These are phyloP conservation scores for Epichloe baconii DNA, from an alignment of 2,329 filamentous ascomycete genomes.

Conservation along the genomic window DNA sequence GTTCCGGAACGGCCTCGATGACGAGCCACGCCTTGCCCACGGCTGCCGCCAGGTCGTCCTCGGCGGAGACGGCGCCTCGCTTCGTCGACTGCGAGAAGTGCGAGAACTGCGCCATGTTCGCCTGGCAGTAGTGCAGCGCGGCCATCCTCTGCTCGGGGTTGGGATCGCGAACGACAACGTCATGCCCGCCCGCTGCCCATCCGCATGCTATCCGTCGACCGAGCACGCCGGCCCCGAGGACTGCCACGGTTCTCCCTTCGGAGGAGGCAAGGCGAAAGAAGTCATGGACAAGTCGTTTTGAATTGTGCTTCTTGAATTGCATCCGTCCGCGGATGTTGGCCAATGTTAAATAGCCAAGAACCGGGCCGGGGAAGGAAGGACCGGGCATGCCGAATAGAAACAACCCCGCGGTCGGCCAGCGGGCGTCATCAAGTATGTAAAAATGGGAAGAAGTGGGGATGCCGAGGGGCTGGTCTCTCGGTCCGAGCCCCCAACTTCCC, in stretches of 20 bases:
- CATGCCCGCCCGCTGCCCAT: constrained; percentile 29
- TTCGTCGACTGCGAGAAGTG: constrained; percentile 13
- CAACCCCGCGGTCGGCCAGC: too few relatives aligned
- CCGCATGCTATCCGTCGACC: constrained; percentile 27
- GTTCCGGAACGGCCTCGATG: constrained; percentile 41
- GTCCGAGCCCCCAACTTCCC: too few relatives aligned
- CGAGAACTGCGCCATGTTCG: constrained; percentile 15
- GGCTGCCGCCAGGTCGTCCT: constrained; percentile 25
- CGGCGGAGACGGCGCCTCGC: constrained; percentile 17
- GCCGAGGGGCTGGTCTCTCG: too few relatives aligned
- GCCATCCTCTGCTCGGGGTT: constrained; percentile 21
- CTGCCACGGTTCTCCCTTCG: constrained; percentile 32
- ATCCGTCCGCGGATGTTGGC: too few relatives aligned
- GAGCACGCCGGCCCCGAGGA: constrained; percentile 29
- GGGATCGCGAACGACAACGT: constrained; percentile 29
- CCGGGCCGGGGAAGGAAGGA: too few relatives aligned
- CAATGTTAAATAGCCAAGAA: too few relatives aligned
- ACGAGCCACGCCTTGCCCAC: constrained; percentile 37
- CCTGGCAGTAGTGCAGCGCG: constrained; percentile 26
- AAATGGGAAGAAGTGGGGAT: too few relatives aligned
- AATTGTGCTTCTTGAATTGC: too few relatives aligned
- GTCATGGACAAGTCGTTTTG: not conserved
- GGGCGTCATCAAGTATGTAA: too few relatives aligned
- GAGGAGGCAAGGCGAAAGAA: constrained; percentile 14
- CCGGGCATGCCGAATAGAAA: too few relatives aligned